Conservation (phyloP, 1,284 basidiomycete genomes). For the Phellopilus nigrolimitatus region DNA sequence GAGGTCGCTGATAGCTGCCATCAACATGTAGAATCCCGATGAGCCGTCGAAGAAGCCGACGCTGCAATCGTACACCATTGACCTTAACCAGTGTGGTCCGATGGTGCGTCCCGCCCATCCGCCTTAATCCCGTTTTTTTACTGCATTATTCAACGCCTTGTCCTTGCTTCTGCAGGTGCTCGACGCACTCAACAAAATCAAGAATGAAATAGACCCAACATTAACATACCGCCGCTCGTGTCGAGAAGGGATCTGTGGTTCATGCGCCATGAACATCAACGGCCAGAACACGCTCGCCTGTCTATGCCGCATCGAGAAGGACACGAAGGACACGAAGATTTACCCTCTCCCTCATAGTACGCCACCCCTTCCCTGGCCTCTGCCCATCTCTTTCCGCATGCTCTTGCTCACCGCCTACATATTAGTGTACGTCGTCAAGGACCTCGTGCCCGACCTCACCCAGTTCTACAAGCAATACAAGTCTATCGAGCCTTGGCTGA, state of each 20-base stretch:
- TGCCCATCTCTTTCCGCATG: neutral
- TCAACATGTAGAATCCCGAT: conserved; percentile 77
- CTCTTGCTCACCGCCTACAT: neutral
- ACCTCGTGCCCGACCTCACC: conserved; percentile 88
- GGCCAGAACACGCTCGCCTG: conserved; percentile 98
- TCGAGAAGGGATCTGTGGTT: conserved; percentile 97
- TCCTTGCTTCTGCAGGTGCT: conserved; percentile 52
- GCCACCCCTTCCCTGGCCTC: conserved; percentile 33
- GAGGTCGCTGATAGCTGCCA: neutral
- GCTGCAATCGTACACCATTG: conserved; percentile 89
- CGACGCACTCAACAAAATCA: conserved; percentile 96
- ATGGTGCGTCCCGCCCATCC: conserved; percentile 56
- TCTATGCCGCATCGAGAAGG: conserved; percentile 90
- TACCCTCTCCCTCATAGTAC: conserved; percentile 98
- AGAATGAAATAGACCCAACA: conserved; percentile 97
- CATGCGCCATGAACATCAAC: conserved; percentile 99
- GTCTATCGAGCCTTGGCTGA: conserved; percentile 92
- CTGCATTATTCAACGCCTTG: neutral
- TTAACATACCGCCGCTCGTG: conserved; percentile 96
- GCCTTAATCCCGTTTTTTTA: neutral
- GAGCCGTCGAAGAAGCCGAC: conserved; percentile 89
- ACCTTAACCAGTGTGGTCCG: conserved; percentile 92
- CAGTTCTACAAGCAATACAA: conserved; percentile 99
- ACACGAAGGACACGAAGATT: conserved; percentile 79
- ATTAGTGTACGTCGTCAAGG: conserved; percentile 98